Evolutionary conservation across 2,329 filamentous ascomycete genomes (phyloP).

Genomic region (Ascochyta rabiei): DNA sequence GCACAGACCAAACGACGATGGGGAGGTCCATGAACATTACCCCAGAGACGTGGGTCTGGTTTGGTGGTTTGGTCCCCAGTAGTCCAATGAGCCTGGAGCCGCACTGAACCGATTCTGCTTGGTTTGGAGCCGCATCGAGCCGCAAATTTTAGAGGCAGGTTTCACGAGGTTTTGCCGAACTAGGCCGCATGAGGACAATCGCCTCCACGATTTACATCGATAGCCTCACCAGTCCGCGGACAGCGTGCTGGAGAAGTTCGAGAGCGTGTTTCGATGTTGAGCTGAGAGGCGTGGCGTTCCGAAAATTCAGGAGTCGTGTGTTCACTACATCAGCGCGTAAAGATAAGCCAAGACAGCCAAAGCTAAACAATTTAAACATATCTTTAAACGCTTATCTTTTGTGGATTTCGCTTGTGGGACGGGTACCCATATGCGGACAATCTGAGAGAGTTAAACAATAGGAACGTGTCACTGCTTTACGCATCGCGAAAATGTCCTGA

Average conservation of each 20-base stretch:
- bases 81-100: constrained; percentile 16
- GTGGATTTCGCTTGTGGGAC: constrained; percentile 16
- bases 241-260: constrained; percentile 2
- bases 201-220: constrained; percentile 1
- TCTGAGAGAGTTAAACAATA: constrained; percentile 7
- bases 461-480: constrained; percentile 7
- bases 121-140: constrained; percentile 19
- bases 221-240: not conserved
- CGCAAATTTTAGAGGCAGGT: constrained; percentile 9
- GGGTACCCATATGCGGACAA: constrained; percentile 5
- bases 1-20: constrained; percentile 14
- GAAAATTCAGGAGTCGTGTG: not conserved
- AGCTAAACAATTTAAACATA: constrained; percentile 9
- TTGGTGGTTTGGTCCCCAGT: too few relatives aligned
- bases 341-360: constrained; percentile 4
- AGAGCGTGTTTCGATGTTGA: not conserved
- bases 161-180: constrained; percentile 12
- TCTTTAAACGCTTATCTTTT: constrained; percentile 19
- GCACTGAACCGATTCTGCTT: constrained; percentile 6
- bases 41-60: constrained; percentile 14
- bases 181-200: constrained; percentile 5
- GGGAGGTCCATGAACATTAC: constrained; percentile 12
- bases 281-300: not conserved
- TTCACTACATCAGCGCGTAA: not conserved
- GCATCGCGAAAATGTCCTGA: not conserved